Conservation (phyloP, 2,329 filamentous ascomycete genomes). For the Chrysoporthe austroafricana region DNA sequence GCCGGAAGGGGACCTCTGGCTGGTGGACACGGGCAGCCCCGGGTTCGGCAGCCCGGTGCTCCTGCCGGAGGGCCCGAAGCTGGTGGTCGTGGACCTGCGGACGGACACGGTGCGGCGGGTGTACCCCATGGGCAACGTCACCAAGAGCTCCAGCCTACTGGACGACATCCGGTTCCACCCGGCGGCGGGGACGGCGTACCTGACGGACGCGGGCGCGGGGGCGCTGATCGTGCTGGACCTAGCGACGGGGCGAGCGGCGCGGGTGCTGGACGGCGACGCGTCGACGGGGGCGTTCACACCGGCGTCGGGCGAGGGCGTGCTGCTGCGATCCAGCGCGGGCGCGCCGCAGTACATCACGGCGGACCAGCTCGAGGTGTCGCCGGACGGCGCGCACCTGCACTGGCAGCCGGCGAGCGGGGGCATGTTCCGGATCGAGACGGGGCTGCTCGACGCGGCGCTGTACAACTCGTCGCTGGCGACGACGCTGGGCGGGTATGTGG, state of each 20-base stretch:
- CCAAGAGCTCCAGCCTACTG: constrained; percentile 15
- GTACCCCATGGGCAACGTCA: constrained; percentile 26
- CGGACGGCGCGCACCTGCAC: constrained; percentile 19
- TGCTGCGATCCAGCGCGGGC: constrained; percentile 8
- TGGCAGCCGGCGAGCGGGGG: constrained; percentile 24
- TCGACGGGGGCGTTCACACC: constrained; percentile 23
- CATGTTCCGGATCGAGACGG: constrained; percentile 23
- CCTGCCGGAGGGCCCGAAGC: constrained; percentile 25
- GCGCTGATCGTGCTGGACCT: constrained; percentile 26
- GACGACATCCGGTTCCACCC: constrained; percentile 24
- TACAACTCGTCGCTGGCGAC: constrained; percentile 26
- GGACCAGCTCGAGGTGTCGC: constrained; percentile 28
- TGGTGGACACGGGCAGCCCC: constrained; percentile 26
- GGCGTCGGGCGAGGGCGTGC: constrained; percentile 12
- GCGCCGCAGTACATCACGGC: constrained; percentile 8
- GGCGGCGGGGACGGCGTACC: constrained; percentile 17
- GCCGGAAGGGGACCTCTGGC: constrained; percentile 20
- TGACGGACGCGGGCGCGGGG: constrained; percentile 25
- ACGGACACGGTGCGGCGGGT: constrained; percentile 16
- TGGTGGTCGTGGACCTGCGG: constrained; percentile 23
- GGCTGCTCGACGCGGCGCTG: constrained; percentile 8
- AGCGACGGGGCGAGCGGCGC: constrained; percentile 16
- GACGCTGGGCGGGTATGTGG: constrained; percentile 8
- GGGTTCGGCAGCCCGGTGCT: constrained; percentile 22
- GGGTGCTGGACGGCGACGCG: constrained; percentile 22